These are phyloP conservation scores for Nectriaceae sp. DNA, from an alignment of 2,329 filamentous ascomycete species.

Conservation along the genomic window DNA sequence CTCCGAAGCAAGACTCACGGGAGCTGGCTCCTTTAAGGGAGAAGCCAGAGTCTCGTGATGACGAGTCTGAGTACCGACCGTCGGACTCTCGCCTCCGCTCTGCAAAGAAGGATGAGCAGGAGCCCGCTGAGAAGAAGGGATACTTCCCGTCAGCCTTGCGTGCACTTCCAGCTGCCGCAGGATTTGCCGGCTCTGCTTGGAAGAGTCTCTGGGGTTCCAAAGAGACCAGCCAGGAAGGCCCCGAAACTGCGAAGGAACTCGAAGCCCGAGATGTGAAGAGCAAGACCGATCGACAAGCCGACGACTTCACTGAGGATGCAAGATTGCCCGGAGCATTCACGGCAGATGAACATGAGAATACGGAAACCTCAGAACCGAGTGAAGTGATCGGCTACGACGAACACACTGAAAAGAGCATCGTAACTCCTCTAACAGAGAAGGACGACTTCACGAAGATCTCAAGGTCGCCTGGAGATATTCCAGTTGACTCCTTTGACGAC, in stretches of 20 bases:
- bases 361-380: neutral
- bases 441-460: neutral
- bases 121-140: conserved; percentile 13
- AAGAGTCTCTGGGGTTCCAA: conserved; percentile 23
- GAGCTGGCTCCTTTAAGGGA: neutral
- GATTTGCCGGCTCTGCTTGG: conserved; percentile 14
- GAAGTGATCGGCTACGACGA: neutral
- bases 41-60: neutral
- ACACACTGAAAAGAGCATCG: neutral
- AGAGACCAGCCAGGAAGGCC: neutral
- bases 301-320: neutral
- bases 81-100: neutral
- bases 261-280: neutral
- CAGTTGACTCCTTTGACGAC: neutral
- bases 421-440: neutral
- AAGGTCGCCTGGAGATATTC: neutral
- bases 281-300: neutral
- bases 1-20: conserved; percentile 2
- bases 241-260: neutral
- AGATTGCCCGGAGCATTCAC: neutral
- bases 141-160: conserved; percentile 26
- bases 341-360: neutral
- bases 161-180: conserved; percentile 16
- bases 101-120: too few relatives aligned
- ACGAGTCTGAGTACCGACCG: neutral